A percentile compares a stretch with the other conserved stretches of the same genome.
Evolutionary conservation across 176 grass and related monocot genomes (phyloP).

Genomic region (Carex parvula): DNA sequence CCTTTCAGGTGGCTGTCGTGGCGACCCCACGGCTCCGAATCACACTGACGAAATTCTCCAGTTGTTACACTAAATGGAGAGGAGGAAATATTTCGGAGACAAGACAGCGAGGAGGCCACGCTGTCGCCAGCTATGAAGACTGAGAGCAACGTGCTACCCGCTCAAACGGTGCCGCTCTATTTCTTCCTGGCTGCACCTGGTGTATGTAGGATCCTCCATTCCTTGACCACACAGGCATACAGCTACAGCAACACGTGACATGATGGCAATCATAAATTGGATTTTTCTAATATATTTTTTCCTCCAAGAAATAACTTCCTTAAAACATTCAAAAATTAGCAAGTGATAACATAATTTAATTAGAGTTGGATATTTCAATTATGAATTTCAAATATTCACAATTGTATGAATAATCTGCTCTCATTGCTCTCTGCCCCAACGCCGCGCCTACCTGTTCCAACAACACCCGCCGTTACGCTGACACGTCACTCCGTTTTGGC

Average conservation of each 20-base stretch:
- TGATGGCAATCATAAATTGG: too few species aligned
- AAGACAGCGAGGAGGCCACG: slow-evolving; percentile 25
- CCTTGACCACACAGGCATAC: background rate
- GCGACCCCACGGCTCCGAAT: background rate
- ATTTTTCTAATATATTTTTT: too few species aligned
- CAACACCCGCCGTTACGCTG: background rate
- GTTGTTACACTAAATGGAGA: too few species aligned
- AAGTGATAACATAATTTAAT: too few species aligned
- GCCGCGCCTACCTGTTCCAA: background rate
- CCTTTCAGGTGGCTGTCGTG: background rate
- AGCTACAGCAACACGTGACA: background rate
- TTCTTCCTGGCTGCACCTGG: background rate
- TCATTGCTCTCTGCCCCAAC: background rate
- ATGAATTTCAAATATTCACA: too few species aligned
- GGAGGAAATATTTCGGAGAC: background rate
- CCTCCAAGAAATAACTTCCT: too few species aligned
- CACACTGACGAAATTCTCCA: too few species aligned
- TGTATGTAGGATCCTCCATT: background rate
- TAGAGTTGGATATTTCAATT: too few species aligned
- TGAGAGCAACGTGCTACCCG: slow-evolving; percentile 26
- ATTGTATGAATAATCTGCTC: background rate
- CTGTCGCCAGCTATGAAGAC: slow-evolving; percentile 9
- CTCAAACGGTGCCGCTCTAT: background rate
- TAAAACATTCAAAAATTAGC: too few species aligned
- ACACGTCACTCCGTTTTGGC: slow-evolving; percentile 24